Evolutionary conservation across 2,329 filamentous ascomycete species (phyloP), one percentile per base, ranked within the genome.

Genomic region (Madurella mycetomatis): DNA sequence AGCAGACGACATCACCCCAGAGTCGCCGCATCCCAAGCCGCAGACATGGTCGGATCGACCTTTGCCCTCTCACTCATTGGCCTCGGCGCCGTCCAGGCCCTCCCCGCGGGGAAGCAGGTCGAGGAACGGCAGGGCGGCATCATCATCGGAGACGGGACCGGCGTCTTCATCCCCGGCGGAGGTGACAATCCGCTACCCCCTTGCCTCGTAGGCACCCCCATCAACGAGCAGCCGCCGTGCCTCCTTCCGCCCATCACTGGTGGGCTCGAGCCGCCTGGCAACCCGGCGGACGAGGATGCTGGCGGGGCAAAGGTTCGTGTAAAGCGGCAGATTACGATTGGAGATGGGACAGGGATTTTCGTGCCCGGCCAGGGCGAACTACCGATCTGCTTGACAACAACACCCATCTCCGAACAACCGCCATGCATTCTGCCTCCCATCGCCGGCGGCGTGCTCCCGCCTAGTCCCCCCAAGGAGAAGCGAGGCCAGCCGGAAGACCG

Each of bases 41-140:
- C 49, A 59, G 57, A 31, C 52, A 66, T 66, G 65, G 63, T 65
- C 53, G 54, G 56, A 52, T 58, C 57, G 41, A 47, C 59, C 46
- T 41, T 66, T 34, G 57, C 63, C 44, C 46, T 65, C 39, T 62
- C 61, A 31, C 55, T 65, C 41, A 25, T 67, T 57, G 60, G 64
- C 51, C 54, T 65, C 51, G 51, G 60, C 40, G 61, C 62, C 62
- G 55, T 68, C 49, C 54, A 58, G 52, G 64, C 62, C 41, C 8
- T 67, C 51, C 64, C 64, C 19, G 46, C 60, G 4, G 50, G 54
- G 13, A 58, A 54, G 19, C 45, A 45, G 5, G 52, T 62, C 16
- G 59, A 56, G 43, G 51, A 57, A 32, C 53, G 60, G n/a, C 60
- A 62, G 41, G 34, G 34, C 34, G 13, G 34, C 9, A 43, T 51